phyloP scores from a whole-genome alignment of 441 rosid species.

The Syzygium syzygioides region DNA sequence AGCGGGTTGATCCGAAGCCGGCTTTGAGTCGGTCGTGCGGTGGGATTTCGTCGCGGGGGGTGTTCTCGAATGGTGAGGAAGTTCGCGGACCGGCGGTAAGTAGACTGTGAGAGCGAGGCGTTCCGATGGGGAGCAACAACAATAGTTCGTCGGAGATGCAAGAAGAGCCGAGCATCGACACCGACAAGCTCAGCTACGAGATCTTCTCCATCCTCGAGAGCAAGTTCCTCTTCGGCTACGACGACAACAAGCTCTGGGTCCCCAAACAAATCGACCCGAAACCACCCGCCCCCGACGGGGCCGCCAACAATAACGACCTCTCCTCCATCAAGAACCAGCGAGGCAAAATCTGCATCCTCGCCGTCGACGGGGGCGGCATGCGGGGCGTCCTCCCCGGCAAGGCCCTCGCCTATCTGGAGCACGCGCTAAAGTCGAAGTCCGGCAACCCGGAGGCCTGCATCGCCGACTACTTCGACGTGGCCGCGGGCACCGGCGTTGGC shows the following conservation, averaged over 20 bases:
- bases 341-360: constrained; percentile 77
- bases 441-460: constrained; percentile 84
- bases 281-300: constrained; percentile 24
- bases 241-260: constrained; percentile 71
- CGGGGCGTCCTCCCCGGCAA: constrained; percentile 78
- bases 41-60: neutral
- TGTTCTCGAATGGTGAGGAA: neutral
- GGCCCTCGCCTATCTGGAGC: constrained; percentile 73
- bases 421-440: constrained; percentile 64
- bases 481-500: constrained; percentile 84
- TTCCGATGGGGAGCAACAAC: neutral
- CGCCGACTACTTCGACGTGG: constrained; percentile 87
- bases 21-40: neutral
- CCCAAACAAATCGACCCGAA: constrained; percentile 45
- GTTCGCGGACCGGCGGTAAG: neutral
- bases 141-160: neutral
- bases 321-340: constrained; percentile 76
- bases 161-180: constrained; percentile 91
- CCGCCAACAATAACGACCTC: constrained; percentile 19
- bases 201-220: constrained; percentile 89
- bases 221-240: constrained; percentile 87
- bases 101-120: neutral
- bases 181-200: constrained; percentile 93
- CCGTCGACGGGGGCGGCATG: constrained; percentile 85
- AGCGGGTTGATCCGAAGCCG: neutral